These are phyloP conservation scores for Penicillium flavigenum DNA, from an alignment of 495 filamentous ascomycete genomes.

Conservation along the genomic window DNA sequence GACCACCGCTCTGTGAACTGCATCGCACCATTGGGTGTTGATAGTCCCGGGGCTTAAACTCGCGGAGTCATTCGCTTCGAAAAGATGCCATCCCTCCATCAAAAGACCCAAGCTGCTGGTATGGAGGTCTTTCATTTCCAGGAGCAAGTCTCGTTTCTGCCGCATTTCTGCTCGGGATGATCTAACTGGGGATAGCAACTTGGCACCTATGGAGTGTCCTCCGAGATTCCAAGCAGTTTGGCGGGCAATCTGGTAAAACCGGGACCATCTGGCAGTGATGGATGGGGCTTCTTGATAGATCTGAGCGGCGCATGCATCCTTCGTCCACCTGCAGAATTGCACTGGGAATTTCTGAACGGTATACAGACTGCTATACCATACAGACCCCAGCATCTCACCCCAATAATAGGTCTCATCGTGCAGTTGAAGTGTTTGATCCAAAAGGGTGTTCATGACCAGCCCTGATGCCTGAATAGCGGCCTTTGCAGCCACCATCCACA, in stretches of 20 bases:
- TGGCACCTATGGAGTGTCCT: constrained; percentile 53
- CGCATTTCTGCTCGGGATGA: constrained; percentile 67
- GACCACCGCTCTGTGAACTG: constrained; percentile 67
- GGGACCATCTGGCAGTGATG: constrained; percentile 53
- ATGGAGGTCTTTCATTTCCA: constrained; percentile 67
- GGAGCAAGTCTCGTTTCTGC: constrained; percentile 64
- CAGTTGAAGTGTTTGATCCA: constrained; percentile 77
- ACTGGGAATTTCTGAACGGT: constrained; percentile 77
- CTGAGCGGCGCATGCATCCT: constrained; percentile 61
- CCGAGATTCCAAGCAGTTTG: constrained; percentile 64
- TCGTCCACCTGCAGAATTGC: constrained; percentile 64
- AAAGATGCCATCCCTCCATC: constrained; percentile 74
- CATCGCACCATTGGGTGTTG: constrained; percentile 66
- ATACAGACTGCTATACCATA: constrained; percentile 70
- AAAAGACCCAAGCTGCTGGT: constrained; percentile 86
- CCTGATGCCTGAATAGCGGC: constrained; percentile 84
- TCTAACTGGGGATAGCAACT: constrained; percentile 68
- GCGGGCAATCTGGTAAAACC: constrained; percentile 78
- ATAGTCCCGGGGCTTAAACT: constrained; percentile 24
- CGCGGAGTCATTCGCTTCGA: constrained; percentile 49
- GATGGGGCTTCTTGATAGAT: constrained; percentile 29
- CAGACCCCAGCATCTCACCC: constrained; percentile 77
- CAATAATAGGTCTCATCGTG: constrained; percentile 89
- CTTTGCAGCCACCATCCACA: constrained; percentile 87
- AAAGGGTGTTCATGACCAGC: constrained; percentile 64